These are phyloP conservation scores for Alternaria infectoria DNA, from an alignment of 2,329 filamentous ascomycete species.

Conservation along the genomic window DNA sequence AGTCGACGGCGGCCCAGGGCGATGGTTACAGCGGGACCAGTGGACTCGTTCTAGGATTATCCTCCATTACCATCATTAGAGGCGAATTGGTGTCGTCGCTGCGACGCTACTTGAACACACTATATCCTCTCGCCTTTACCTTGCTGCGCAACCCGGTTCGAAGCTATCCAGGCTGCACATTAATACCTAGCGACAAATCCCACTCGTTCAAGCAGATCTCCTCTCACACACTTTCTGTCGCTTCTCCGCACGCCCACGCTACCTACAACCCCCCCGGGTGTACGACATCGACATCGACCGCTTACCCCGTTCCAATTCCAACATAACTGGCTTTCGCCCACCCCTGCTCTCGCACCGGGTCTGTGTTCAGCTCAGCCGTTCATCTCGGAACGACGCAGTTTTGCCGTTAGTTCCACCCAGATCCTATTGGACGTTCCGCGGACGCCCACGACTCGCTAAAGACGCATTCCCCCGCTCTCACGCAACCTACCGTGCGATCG, in stretches of 20 bases:
- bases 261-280: conserved; percentile 24
- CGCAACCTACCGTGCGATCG: conserved; percentile 40
- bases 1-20: conserved; percentile 40
- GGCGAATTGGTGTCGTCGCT: conserved; percentile 35
- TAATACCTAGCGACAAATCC: conserved; percentile 42
- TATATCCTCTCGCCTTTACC: conserved; percentile 41
- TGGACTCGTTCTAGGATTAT: conserved; percentile 36
- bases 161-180: conserved; percentile 28
- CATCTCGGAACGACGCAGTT: conserved; percentile 27
- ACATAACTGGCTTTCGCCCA: conserved; percentile 13
- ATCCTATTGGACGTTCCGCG: conserved; percentile 36
- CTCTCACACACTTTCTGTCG: conserved; percentile 29
- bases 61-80: conserved; percentile 36
- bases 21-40: conserved; percentile 32
- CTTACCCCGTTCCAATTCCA: conserved; percentile 15
- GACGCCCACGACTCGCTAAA: conserved; percentile 44
- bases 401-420: conserved; percentile 34
- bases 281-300: conserved; percentile 22
- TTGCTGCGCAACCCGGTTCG: conserved; percentile 37
- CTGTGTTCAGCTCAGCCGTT: conserved; percentile 26
- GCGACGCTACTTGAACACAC: conserved; percentile 42
- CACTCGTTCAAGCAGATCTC: conserved; percentile 43
- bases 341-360: conserved; percentile 20
- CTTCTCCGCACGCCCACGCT: conserved; percentile 31
- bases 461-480: conserved; percentile 41